Base-by-base conservation (phyloP, 768 basidiomycete genomes). In the Phanerochaete carnosa region DNA sequence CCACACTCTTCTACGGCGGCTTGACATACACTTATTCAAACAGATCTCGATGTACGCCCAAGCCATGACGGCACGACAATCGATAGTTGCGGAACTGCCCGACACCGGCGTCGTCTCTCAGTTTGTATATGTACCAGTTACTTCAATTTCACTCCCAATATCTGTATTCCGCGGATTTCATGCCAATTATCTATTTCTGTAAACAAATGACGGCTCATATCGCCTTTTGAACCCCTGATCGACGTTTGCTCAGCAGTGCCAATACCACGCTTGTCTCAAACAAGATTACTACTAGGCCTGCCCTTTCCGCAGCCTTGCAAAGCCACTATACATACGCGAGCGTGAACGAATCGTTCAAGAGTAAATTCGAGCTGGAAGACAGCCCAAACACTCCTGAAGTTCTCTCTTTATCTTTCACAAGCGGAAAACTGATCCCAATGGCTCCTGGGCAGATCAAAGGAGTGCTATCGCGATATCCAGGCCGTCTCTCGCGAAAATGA, bases 371-470 rank as follows among this genome's bases (percentile, higher is more conserved):
- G 69, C 61, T 79, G 73, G 74, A 79, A 78, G 64, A 79, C 75
- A 33, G 74, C 76, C 83, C 83, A 70, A 84, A 84, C 52, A 84
- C 62, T 30, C 74, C 75, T 59, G 84, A 83, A 19, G 76, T 75
- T 60, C 71, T 72, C 15, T 83, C 83, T 65, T 84, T 84, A 65
- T 84, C 79, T 55, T 82, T 80, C 62, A 84, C 83, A 1, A 80
- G 74, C 3, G 83, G 83, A 60, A 83, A 82, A 8, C 77, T 72
- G 80, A 84, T 78, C 83, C 84, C 83, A 62, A 84, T 71, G 1
- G 73, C 12, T 83, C 83, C 63, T 81, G 80, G 1, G 79, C 80
- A 8, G 80, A 76, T 84, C 83, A 85, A 23, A 85, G 70, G 35
- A 84, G 66, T 7, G 82, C 77, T 9, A 84, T 84, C 47, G 77